A percentile compares a stretch with the other conserved stretches of the same genome.
These are phyloP conservation scores for Metschnikowia orientalis DNA, from an alignment of 805 yeast genomes.

Conservation along the genomic window DNA sequence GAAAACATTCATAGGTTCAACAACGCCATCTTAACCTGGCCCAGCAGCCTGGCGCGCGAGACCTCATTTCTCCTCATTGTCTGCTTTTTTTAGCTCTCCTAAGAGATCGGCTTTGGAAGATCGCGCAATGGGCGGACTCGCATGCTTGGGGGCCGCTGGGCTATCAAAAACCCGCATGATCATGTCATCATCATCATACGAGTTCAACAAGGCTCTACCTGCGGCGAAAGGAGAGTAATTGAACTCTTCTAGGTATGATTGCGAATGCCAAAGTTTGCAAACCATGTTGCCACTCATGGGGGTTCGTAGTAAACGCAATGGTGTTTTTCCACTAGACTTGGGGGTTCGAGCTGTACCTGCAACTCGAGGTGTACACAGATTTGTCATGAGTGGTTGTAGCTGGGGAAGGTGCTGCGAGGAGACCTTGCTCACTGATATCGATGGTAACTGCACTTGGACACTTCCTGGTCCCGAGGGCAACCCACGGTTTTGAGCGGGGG, in stretches of 20 bases:
- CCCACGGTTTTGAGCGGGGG: slow-evolving; percentile 41
- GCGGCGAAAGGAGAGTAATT: slow-evolving; percentile 43
- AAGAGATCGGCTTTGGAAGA: slow-evolving; percentile 8
- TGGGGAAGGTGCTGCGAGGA: slow-evolving; percentile 8
- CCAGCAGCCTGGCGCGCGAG: too few species aligned
- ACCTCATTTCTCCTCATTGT: slow-evolving; percentile 4
- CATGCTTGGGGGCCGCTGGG: slow-evolving; percentile 13
- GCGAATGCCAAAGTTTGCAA: slow-evolving; percentile 60
- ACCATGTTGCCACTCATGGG: slow-evolving; percentile 42
- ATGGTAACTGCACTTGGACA: slow-evolving; percentile 12
- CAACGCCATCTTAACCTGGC: too few species aligned
- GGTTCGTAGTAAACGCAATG: slow-evolving; percentile 34
- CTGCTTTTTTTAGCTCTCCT: slow-evolving; percentile 13
- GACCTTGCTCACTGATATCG: slow-evolving; percentile 9
- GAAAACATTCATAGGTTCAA: too few species aligned
- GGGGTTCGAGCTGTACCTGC: slow-evolving; percentile 25
- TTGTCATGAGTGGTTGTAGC: slow-evolving; percentile 11
- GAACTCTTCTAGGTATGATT: slow-evolving; percentile 63
- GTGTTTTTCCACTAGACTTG: slow-evolving; percentile 32
- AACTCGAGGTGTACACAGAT: slow-evolving; percentile 12
- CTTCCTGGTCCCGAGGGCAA: slow-evolving; percentile 6
- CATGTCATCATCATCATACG: slow-evolving; percentile 46
- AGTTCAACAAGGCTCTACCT: slow-evolving; percentile 23
- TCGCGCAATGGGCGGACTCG: slow-evolving; percentile 15
- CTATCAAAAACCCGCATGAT: slow-evolving; percentile 37